Percentiles rank a stretch among this genome's conserved stretches.
Evolutionary conservation across 352 stramenopile species (phyloP).

Genomic region (Pythium dissotocum): DNA sequence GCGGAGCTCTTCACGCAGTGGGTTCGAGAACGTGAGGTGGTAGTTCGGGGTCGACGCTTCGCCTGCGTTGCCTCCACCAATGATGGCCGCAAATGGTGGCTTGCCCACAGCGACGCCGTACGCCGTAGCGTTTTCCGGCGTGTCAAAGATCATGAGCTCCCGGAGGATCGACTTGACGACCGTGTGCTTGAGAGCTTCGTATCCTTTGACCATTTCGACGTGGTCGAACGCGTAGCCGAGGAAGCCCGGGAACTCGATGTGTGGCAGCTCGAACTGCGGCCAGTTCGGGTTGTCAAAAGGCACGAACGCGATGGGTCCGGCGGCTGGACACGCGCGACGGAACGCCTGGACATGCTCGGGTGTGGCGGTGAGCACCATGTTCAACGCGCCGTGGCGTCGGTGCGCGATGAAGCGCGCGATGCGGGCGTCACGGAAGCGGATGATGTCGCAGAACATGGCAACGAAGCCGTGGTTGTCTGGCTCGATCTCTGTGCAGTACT

Average conservation of each 20-base stretch:
- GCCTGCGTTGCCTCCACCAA: constrained; percentile 28
- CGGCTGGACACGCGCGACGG: constrained; percentile 46
- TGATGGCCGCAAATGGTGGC: constrained; percentile 43
- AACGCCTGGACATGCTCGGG: constrained; percentile 64
- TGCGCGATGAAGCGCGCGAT: constrained; percentile 59
- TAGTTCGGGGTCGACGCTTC: constrained; percentile 22
- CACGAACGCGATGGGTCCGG: constrained; percentile 66
- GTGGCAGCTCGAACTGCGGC: constrained; percentile 51
- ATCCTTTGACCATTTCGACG: constrained; percentile 52
- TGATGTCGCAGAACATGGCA: constrained; percentile 77
- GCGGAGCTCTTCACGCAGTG: constrained; percentile 44
- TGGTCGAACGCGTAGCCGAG: constrained; percentile 78
- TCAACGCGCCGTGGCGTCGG: constrained; percentile 58
- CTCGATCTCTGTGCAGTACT: constrained; percentile 50
- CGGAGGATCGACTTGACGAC: constrained; percentile 77
- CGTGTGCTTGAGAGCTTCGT: constrained; percentile 58
- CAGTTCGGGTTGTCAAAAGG: constrained; percentile 70
- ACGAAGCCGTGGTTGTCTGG: constrained; percentile 59
- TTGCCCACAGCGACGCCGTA: constrained; percentile 45
- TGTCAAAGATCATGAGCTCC: constrained; percentile 77
- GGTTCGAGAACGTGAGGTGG: constrained; percentile 59
- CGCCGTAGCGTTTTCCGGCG: constrained; percentile 40
- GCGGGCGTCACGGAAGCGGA: constrained; percentile 58
- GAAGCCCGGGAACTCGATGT: constrained; percentile 46
- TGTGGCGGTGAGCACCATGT: constrained; percentile 61